phyloP scores from a whole-genome alignment of 176 grass and related monocot species.

The Tuctoria greenei region DNA sequence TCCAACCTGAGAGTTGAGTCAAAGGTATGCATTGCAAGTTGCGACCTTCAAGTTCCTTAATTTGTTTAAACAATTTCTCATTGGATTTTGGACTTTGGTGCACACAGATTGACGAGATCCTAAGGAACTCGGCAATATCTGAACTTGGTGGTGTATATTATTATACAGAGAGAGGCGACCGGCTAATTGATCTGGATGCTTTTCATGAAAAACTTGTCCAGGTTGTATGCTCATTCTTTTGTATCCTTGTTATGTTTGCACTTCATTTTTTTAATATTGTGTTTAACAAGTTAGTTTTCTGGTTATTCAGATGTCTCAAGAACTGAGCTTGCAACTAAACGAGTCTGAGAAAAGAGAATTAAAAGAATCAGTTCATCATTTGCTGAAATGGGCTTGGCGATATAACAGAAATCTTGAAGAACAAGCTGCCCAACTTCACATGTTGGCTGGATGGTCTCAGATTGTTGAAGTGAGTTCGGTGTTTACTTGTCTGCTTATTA shows the following conservation, averaged over 20 bases:
- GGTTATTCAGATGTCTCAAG: slow-evolving; percentile 53
- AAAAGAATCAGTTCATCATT: slow-evolving; percentile 78
- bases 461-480: slow-evolving; percentile 73
- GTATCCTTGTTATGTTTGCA: slow-evolving; percentile 3
- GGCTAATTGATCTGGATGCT: slow-evolving; percentile 81
- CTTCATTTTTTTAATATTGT: background rate
- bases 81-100: slow-evolving; percentile 13
- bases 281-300: slow-evolving; percentile 30
- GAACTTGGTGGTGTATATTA: slow-evolving; percentile 88
- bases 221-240: slow-evolving; percentile 48
- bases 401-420: slow-evolving; percentile 98
- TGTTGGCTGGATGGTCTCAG: slow-evolving; percentile 96
- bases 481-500: slow-evolving; percentile 26
- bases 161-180: slow-evolving; percentile 91
- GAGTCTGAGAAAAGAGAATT: slow-evolving; percentile 69
- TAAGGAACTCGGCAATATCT: slow-evolving; percentile 62
- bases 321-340: slow-evolving; percentile 49
- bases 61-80: slow-evolving; percentile 17
- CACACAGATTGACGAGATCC: slow-evolving; percentile 72
- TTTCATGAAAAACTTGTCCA: slow-evolving; percentile 82
- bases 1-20: slow-evolving; percentile 58
- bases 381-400: slow-evolving; percentile 92
- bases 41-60: background rate
- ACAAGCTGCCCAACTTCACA: slow-evolving; percentile 93
- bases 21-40: slow-evolving; percentile 45